phyloP scores from a whole-genome alignment of 1,284 basidiomycete species.

The Exobasidium cylindrosporum region DNA sequence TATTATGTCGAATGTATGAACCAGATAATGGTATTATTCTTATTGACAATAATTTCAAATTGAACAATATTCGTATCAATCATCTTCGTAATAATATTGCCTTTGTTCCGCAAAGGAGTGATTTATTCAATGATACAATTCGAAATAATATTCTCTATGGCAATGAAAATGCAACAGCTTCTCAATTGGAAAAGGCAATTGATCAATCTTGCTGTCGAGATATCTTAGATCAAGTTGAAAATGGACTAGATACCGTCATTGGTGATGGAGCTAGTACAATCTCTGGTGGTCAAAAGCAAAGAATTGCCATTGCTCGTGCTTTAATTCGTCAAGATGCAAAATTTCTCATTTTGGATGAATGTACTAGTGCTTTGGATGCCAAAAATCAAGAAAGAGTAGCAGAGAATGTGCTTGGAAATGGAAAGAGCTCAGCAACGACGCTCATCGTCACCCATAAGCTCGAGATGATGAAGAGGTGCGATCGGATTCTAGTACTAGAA shows the following conservation, averaged over 20 bases:
- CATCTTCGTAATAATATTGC: slow-evolving; percentile 43
- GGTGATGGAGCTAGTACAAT: slow-evolving; percentile 85
- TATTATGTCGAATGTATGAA: slow-evolving; percentile 49
- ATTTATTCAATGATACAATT: slow-evolving; percentile 42
- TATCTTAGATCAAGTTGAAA: slow-evolving; percentile 75
- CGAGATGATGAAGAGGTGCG: slow-evolving; percentile 85
- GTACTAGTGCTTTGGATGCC: slow-evolving; percentile 79
- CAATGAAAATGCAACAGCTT: slow-evolving; percentile 56
- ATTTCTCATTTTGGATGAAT: slow-evolving; percentile 89
- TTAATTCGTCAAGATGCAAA: slow-evolving; percentile 63
- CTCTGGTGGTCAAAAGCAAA: slow-evolving; percentile 91
- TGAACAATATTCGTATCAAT: slow-evolving; percentile 17
- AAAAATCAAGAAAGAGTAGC: slow-evolving; percentile 60
- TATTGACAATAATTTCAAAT: slow-evolving; percentile 23
- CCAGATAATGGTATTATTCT: slow-evolving; percentile 30
- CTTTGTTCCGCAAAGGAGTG: slow-evolving; percentile 39
- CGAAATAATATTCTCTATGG: slow-evolving; percentile 46
- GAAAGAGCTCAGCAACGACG: slow-evolving; percentile 64
- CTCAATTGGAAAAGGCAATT: slow-evolving; percentile 66
- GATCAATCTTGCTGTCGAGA: slow-evolving; percentile 75
- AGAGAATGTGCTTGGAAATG: slow-evolving; percentile 64
- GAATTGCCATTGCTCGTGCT: slow-evolving; percentile 85
- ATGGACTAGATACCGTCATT: slow-evolving; percentile 78
- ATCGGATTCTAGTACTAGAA: slow-evolving; percentile 77
- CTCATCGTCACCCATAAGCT: slow-evolving; percentile 91